Conservation (phyloP, 176 grass and related monocot species). For the Rhynchospora breviuscula region DNA sequence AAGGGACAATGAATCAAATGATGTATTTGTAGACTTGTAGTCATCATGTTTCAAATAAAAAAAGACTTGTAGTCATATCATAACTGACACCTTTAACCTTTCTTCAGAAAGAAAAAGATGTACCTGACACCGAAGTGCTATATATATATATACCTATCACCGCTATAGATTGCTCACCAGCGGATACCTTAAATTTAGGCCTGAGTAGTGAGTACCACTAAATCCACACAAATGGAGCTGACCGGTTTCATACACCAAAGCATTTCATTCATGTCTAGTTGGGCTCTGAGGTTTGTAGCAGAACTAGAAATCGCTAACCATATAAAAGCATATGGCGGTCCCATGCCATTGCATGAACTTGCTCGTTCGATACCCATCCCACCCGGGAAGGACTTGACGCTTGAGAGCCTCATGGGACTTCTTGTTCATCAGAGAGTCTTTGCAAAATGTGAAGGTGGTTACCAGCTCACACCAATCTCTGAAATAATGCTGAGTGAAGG, state of each 20-base stretch:
- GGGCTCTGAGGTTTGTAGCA: not conserved
- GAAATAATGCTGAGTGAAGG: not conserved
- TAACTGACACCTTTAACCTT: too few species aligned
- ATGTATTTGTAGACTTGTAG: too few species aligned
- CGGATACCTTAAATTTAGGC: too few species aligned
- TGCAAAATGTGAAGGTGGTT: not conserved
- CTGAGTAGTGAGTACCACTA: too few species aligned
- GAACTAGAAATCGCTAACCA: not conserved
- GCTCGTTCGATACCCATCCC: not conserved
- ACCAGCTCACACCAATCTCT: not conserved
- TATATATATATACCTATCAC: too few species aligned
- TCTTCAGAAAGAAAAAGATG: too few species aligned
- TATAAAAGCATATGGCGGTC: slow-evolving; percentile 7
- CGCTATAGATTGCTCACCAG: too few species aligned
- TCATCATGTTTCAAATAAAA: too few species aligned
- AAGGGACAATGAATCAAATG: too few species aligned
- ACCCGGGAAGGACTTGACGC: not conserved
- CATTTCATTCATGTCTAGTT: not conserved
- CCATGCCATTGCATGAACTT: slow-evolving; percentile 14
- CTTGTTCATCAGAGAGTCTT: not conserved
- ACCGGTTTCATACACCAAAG: not conserved
- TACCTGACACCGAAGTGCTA: too few species aligned
- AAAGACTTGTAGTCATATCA: too few species aligned
- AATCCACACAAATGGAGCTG: too few species aligned
- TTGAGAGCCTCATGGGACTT: slow-evolving; percentile 17